phyloP scores from a whole-genome alignment of 768 basidiomycete genomes.

The Lactifluus piperatus region DNA sequence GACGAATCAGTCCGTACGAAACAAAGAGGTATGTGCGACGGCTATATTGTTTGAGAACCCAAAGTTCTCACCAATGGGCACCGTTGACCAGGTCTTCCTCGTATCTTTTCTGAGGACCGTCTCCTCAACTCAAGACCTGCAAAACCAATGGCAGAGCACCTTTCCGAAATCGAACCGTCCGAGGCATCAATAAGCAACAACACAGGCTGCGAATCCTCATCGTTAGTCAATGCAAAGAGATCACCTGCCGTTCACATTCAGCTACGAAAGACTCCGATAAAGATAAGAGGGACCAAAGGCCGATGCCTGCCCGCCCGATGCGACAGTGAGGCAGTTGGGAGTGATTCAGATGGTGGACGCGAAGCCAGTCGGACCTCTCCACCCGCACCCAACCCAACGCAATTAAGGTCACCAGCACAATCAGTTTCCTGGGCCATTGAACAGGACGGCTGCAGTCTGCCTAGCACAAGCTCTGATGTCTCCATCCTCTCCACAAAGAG shows the following conservation, averaged over 20 bases:
- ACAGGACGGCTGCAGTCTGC: conserved; percentile 22
- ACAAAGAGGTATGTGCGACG: conserved; percentile 23
- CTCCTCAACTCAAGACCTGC: conserved; percentile 19
- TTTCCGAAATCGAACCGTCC: background rate
- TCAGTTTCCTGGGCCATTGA: conserved; percentile 56
- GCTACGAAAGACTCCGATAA: background rate
- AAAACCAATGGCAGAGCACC: background rate
- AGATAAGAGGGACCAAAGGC: background rate
- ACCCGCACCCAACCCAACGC: background rate
- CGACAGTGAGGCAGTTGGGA: background rate
- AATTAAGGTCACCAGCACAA: background rate
- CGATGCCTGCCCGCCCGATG: background rate
- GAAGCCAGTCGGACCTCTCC: background rate
- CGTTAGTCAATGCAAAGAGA: background rate
- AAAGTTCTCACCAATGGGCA: background rate
- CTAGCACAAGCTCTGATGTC: conserved; percentile 15
- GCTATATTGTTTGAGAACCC: background rate
- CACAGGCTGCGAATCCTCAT: background rate
- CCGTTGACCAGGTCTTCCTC: conserved; percentile 6
- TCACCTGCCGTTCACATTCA: background rate
- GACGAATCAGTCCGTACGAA: conserved; percentile 21
- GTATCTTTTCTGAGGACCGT: conserved; percentile 22
- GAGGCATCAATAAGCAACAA: background rate
- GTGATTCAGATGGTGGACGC: background rate
- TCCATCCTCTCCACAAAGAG: background rate